These are phyloP conservation scores for Ustilago hordei DNA, from an alignment of 1,284 basidiomycete genomes.

Conservation along the genomic window DNA sequence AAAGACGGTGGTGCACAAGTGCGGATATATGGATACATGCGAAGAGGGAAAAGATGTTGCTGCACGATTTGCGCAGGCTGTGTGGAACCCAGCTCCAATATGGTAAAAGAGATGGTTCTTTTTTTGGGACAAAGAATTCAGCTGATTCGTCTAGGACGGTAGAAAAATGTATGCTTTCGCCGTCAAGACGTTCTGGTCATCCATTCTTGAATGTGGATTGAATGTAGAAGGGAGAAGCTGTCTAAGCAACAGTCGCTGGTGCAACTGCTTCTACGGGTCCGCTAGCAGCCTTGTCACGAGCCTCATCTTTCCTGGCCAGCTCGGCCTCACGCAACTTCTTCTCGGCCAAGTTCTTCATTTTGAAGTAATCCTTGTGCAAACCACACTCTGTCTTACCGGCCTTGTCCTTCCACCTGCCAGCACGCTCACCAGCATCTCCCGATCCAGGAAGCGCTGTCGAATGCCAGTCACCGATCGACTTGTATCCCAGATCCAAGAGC, in stretches of 20 bases:
- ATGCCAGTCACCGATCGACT: slow-evolving; percentile 96
- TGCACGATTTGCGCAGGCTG: neutral
- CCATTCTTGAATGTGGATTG: neutral
- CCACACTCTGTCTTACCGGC: slow-evolving; percentile 93
- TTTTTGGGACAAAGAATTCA: neutral
- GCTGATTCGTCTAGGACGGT: neutral
- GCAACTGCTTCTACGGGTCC: neutral
- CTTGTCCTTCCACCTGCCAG: slow-evolving; percentile 90
- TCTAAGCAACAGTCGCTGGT: slow-evolving; percentile 3
- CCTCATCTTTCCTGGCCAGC: slow-evolving; percentile 57
- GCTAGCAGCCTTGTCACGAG: slow-evolving; percentile 32
- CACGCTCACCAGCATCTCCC: slow-evolving; percentile 78
- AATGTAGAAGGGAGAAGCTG: neutral
- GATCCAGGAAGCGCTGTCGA: slow-evolving; percentile 78
- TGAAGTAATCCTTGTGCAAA: slow-evolving; percentile 75
- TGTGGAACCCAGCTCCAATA: neutral
- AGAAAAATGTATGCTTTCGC: neutral
- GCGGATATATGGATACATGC: slow-evolving; percentile 39
- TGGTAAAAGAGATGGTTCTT: slow-evolving; percentile 4
- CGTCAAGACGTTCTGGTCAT: neutral
- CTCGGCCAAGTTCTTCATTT: slow-evolving; percentile 64
- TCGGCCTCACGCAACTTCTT: slow-evolving; percentile 65
- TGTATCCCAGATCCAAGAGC: slow-evolving; percentile 89
- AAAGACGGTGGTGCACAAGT: slow-evolving; percentile 10
- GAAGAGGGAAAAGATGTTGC: neutral